Base-by-base conservation (phyloP, 129 eudicot genomes). In the Lonicera japonica region DNA sequence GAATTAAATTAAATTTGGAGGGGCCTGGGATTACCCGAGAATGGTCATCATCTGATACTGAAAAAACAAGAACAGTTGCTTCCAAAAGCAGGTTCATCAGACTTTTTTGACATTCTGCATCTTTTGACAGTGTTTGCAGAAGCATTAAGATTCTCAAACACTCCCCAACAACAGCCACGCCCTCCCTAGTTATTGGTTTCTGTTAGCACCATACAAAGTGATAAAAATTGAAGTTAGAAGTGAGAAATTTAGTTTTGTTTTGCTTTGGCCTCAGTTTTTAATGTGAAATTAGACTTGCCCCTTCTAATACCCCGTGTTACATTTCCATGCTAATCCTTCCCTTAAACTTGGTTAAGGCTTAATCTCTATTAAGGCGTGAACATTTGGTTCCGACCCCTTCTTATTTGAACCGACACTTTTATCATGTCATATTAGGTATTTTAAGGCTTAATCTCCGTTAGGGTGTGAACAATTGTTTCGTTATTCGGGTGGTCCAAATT, bases 111-210 rank as follows among this genome's bases (percentile, higher is more conserved):
- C 85, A 80, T 68, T 82, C 95, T 52, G 70, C 74, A 17, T 50
- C 71, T 61, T 80, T 92, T 43, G 96, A 83, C 17, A 82, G 54
- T 14, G 95, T 79, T 56, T 87, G 95, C 70, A 92, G 67, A 78
- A 92, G 95, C 88, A 78, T 77, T 40, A 92, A 76, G 64, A 81
- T 66, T 79, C 74, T 87, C 70, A 92, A 80, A 72, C 98, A 87
- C 67, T 92, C 98, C 70, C 88, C 94, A 48, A 65, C 82, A 67
- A 87, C 76, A 11, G 79, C 69, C 77, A 83, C 78, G 54, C 85
- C 87, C 76, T 82, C 96, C 80, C 77, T 82, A 64, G 69, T 80
- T 60, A 82, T 79, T 13, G 88, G 85, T 63, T 61, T 76, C 95
- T 92, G 86, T 25, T 20, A 58, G 53, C 43, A 81, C 67, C 18